Evolutionary conservation across 495 filamentous ascomycete genomes (phyloP).

Genomic region (Articulospora tetracladia): DNA sequence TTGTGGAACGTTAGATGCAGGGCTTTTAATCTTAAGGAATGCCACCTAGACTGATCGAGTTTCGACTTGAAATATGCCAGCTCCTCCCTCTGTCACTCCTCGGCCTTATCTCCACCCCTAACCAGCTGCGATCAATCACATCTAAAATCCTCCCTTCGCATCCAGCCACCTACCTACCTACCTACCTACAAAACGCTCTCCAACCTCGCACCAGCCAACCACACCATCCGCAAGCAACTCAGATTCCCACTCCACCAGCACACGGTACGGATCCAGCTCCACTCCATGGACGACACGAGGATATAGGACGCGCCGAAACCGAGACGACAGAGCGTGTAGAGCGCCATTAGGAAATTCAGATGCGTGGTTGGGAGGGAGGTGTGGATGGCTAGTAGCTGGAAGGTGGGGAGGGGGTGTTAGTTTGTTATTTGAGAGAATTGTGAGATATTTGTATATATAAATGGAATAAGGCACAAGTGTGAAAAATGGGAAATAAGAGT

Average conservation of each 20-base stretch:
- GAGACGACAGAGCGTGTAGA: slow-evolving; percentile 41
- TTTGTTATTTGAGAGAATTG: neutral
- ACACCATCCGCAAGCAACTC: slow-evolving; percentile 32
- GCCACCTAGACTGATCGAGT: no score
- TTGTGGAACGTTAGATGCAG: no score
- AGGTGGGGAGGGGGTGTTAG: no score
- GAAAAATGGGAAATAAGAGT: no score
- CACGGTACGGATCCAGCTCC: slow-evolving; percentile 38
- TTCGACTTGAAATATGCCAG: no score
- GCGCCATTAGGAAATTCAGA: slow-evolving; percentile 40
- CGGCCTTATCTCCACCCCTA: no score
- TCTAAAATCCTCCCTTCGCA: neutral
- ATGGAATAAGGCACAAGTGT: no score
- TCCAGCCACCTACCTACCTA: neutral
- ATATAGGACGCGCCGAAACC: slow-evolving; percentile 38
- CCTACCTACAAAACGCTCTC: neutral
- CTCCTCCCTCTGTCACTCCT: no score
- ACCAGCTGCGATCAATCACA: no score
- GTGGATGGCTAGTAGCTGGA: slow-evolving; percentile 1
- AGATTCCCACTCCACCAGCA: slow-evolving; percentile 46
- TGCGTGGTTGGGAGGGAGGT: slow-evolving; percentile 12
- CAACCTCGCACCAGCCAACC: slow-evolving; percentile 22
- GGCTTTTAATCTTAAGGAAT: no score
- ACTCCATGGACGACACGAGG: slow-evolving; percentile 29
- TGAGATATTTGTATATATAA: no score